Conservation (phyloP, 306 rosid species). For the Prunus padus region DNA sequence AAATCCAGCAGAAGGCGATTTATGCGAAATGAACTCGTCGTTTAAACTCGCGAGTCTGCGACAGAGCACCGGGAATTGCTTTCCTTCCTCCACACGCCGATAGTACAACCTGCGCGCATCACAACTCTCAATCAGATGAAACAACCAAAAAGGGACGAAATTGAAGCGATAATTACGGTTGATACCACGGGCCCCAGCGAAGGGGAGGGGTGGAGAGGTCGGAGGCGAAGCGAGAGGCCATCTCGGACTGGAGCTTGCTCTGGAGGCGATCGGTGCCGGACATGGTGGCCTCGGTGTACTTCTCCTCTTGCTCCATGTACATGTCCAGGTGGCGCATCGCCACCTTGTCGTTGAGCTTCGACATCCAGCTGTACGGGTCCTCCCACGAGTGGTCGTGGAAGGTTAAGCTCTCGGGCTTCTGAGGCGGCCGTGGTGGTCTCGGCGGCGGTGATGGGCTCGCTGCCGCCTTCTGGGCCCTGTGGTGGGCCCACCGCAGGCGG, state of each 20-base stretch:
- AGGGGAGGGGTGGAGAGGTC: constrained; percentile 90
- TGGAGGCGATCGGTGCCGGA: constrained; percentile 62
- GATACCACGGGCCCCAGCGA: constrained; percentile 84
- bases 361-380: constrained; percentile 92
- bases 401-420: constrained; percentile 70
- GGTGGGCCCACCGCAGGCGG: constrained; percentile 37
- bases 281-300: constrained; percentile 80
- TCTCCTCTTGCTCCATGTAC: constrained; percentile 96
- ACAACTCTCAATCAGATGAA: not conserved
- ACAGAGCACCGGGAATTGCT: constrained; percentile 73
- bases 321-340: constrained; percentile 95
- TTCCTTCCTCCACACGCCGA: constrained; percentile 87
- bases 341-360: constrained; percentile 70
- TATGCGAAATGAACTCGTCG: constrained; percentile 71
- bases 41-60: constrained; percentile 78
- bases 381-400: constrained; percentile 75
- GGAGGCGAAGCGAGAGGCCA: constrained; percentile 75
- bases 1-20: constrained; percentile 80
- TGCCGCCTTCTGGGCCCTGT: constrained; percentile 33
- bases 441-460: constrained; percentile 40
- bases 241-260: constrained; percentile 77
- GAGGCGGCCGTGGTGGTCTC: constrained; percentile 75
- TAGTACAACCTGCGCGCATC: constrained; percentile 65
- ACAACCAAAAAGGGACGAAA: not conserved
- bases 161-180: not conserved